These are phyloP conservation scores for Kwoniella bestiolae DNA, from an alignment of 768 basidiomycete genomes.

Conservation along the genomic window DNA sequence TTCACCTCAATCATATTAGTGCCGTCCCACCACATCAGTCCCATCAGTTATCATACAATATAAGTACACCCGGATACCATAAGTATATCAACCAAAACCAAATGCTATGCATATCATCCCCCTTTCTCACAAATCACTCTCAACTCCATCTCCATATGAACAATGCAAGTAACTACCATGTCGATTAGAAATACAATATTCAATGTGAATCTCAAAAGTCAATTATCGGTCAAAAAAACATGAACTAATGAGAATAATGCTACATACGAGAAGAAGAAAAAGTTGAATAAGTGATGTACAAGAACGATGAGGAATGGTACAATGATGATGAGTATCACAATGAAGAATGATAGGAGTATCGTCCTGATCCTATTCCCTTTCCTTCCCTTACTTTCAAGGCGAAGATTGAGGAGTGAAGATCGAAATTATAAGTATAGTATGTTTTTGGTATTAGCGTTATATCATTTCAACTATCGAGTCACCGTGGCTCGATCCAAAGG, in stretches of 20 bases:
- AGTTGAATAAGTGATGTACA: neutral
- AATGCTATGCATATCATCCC: neutral
- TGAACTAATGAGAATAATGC: neutral
- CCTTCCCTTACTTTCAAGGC: too few species aligned
- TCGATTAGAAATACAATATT: neutral
- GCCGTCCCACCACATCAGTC: too few species aligned
- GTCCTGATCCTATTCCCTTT: too few species aligned
- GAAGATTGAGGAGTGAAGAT: too few species aligned
- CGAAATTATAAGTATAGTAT: too few species aligned
- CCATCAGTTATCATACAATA: neutral
- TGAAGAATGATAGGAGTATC: neutral
- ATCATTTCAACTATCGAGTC: neutral
- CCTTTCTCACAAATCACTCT: neutral
- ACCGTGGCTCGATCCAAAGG: conserved; percentile 17
- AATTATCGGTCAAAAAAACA: neutral
- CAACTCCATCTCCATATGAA: neutral
- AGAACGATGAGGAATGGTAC: neutral
- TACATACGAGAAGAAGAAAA: neutral
- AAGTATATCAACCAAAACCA: too few species aligned
- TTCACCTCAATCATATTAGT: too few species aligned
- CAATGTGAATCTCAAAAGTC: neutral
- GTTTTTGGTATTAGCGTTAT: too few species aligned
- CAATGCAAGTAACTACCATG: neutral
- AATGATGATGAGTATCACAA: neutral
- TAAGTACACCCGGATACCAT: neutral